Conservation (phyloP, 2,329 filamentous ascomycete species). For the Byssoonygena ceratinophila region DNA sequence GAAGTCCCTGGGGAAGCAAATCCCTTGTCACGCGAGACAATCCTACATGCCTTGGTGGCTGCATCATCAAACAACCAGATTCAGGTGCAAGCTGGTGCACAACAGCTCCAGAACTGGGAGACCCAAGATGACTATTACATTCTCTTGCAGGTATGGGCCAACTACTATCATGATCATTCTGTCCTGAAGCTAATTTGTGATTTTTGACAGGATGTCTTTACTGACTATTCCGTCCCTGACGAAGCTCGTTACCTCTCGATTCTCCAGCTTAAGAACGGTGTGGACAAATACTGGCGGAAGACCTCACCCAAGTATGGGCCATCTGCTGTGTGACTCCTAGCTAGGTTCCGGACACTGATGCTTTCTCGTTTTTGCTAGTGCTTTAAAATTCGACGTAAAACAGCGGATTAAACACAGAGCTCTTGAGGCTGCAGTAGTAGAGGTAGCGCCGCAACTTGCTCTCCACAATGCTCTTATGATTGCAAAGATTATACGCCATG, state of each 20-base stretch:
- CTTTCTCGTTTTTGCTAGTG: conserved; percentile 33
- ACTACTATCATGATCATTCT: neutral
- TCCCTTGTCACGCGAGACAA: conserved; percentile 53
- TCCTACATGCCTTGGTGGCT: conserved; percentile 54
- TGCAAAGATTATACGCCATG: conserved; percentile 78
- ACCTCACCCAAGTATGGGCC: conserved; percentile 54
- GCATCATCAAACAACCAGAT: conserved; percentile 55
- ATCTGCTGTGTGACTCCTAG: neutral
- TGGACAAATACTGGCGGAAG: conserved; percentile 87
- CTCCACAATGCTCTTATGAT: conserved; percentile 80
- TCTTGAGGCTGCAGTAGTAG: conserved; percentile 64
- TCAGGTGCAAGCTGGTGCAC: conserved; percentile 53
- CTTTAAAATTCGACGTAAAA: conserved; percentile 61
- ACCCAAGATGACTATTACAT: conserved; percentile 55
- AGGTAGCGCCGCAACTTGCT: conserved; percentile 64
- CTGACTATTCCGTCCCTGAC: conserved; percentile 64
- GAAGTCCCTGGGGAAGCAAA: conserved; percentile 75
- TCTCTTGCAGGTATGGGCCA: conserved; percentile 50
- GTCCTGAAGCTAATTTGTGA: conserved; percentile 15
- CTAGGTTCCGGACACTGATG: neutral
- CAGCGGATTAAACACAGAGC: conserved; percentile 61
- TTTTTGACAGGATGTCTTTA: conserved; percentile 56
- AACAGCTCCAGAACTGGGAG: conserved; percentile 65
- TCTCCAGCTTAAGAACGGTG: conserved; percentile 92
- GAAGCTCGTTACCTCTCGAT: conserved; percentile 81